phyloP scores from a whole-genome alignment of 2,329 filamentous ascomycete species.

The Trichoderma simmonsii region DNA sequence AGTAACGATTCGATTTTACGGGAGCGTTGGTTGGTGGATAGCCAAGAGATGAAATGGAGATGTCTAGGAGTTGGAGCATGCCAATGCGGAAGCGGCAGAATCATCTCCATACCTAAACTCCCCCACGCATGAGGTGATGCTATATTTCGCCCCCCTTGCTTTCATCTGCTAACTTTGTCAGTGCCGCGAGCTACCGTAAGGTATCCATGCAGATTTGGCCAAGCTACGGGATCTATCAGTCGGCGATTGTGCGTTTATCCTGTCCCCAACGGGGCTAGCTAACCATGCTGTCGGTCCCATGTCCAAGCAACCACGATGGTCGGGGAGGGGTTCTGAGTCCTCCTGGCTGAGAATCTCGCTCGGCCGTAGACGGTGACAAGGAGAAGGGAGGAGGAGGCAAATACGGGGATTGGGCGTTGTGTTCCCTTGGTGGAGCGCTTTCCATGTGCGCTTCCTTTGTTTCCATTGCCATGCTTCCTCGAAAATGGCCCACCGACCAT shows the following conservation, averaged over 20 bases:
- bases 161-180: conserved; percentile 13
- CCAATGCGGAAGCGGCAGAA: conserved; percentile 5
- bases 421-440: conserved; percentile 15
- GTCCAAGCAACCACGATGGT: background rate
- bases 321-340: background rate
- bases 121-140: conserved; percentile 15
- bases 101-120: conserved; percentile 14
- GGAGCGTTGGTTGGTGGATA: conserved; percentile 4
- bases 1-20: background rate
- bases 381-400: background rate
- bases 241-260: conserved; percentile 12
- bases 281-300: conserved; percentile 17
- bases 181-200: conserved; percentile 18
- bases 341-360: conserved; percentile 18
- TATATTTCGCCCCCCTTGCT: conserved; percentile 5
- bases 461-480: conserved; percentile 16
- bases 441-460: conserved; percentile 16
- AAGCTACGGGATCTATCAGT: conserved; percentile 18
- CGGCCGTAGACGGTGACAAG: conserved; percentile 3
- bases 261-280: conserved; percentile 7
- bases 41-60: conserved; percentile 1
- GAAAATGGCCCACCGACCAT: conserved; percentile 16
- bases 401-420: conserved; percentile 3
- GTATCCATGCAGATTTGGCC: conserved; percentile 19
- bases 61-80: background rate